A percentile compares a stretch with the other conserved stretches of the same genome.
These are phyloP conservation scores for Bryoglossum gracile DNA, from an alignment of 495 filamentous ascomycete genomes.

Conservation along the genomic window DNA sequence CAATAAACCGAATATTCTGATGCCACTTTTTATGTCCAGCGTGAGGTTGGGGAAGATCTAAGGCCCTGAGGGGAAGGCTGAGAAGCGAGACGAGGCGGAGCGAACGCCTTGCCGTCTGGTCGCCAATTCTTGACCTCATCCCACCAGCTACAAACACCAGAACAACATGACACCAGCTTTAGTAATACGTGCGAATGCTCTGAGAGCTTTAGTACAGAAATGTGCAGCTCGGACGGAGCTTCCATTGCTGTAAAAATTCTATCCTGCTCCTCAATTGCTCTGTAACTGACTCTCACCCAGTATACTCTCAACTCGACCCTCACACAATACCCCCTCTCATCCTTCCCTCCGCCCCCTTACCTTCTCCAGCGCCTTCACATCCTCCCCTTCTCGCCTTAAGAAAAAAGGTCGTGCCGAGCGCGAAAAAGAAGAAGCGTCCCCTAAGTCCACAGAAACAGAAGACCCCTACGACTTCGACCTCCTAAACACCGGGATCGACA, in stretches of 20 bases:
- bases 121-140: no score
- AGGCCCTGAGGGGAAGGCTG: conserved; percentile 12
- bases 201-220: conserved; percentile 6
- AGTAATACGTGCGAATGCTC: conserved; percentile 9
- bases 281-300: conserved; percentile 1
- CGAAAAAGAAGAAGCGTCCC: conserved; percentile 14
- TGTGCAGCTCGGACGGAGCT: neutral
- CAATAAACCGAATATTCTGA: no score
- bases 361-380: neutral
- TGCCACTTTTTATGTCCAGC: no score
- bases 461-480: conserved; percentile 65
- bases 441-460: conserved; percentile 4
- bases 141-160: no score
- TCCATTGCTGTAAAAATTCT: conserved; percentile 3
- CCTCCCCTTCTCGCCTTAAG: conserved; percentile 9
- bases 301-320: neutral
- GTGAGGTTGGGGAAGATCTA: no score
- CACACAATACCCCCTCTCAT: no score
- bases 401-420: conserved; percentile 21
- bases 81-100: conserved; percentile 9
- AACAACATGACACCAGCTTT: conserved; percentile 13
- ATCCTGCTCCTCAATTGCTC: neutral
- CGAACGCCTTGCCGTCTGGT: conserved; percentile 2
- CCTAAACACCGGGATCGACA: conserved; percentile 52
- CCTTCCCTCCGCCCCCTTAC: neutral